Base-by-base conservation (phyloP, 1,139 yeast genomes). In the Fermentozyma sake region DNA sequence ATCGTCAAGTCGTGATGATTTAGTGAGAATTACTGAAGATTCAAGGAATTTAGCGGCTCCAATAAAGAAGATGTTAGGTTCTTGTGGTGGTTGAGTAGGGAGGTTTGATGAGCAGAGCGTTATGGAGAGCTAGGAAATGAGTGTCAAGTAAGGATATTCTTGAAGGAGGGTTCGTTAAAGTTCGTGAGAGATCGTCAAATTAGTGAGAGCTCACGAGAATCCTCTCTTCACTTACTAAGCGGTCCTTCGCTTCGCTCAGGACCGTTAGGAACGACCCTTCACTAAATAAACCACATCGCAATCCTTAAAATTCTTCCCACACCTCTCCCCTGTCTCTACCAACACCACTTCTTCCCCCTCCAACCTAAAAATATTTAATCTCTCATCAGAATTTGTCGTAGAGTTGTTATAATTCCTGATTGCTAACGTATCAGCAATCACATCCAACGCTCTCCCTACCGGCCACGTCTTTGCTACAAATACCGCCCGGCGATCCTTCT, bases 401-500 rank as follows among this genome's bases (percentile, higher is more conserved):
- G 56, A 50, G 44, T 77, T 78, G 46, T 81, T 81, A 28, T 58
- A 50, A 50, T 83, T 83, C 22, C 61, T 60, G 12, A 83, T 67
- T 27, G 62, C 66, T 32, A 81, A 52, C 18, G 58, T 49, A 17
- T 66, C 70, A 4, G 89, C 76, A 8, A 82, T 67, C 21, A 70
- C 68, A 50, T 89, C 97, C 26, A 86, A 55, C 3, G 80, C 79
- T 38, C 84, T 65, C 0, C 97, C 97, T 6, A 84, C 67, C 0
- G 85, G 79, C 85, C 91, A 80, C 17, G 67, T 60, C 38, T 72
- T 71, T 20, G 75, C 73, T 10, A 80, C 68, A 44, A 50, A 82
- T 10, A 80, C 47, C 0, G 78, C 68, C 19, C 41, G 50, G 12
- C 53, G 41, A 15, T 53, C 58, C 12, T 44, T 47, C 5, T 50